A percentile compares a stretch with the other conserved stretches of the same genome.
These are phyloP conservation scores for Gnomoniopsis sp. DNA, from an alignment of 2,329 filamentous ascomycete genomes.

Conservation along the genomic window DNA sequence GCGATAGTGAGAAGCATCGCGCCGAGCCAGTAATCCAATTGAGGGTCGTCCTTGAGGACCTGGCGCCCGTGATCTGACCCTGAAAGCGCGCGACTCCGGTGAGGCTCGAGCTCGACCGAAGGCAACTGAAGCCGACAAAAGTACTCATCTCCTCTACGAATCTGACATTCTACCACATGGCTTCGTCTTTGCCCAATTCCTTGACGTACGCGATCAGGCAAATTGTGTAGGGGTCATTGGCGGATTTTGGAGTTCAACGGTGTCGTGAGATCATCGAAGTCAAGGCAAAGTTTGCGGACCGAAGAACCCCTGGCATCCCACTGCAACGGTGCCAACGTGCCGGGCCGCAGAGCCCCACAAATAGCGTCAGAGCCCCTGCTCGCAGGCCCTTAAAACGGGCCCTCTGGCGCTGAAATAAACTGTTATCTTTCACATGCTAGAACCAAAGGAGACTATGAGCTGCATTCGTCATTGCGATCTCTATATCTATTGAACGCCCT, in stretches of 20 bases:
- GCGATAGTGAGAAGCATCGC: not conserved
- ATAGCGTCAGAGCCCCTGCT: not conserved
- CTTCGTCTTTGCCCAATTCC: conserved; percentile 1
- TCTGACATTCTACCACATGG: conserved; percentile 22
- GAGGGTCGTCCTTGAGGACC: not conserved
- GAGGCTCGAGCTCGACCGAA: conserved; percentile 25
- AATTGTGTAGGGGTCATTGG: not conserved
- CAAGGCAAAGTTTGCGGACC: conserved; percentile 1
- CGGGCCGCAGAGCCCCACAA: not conserved
- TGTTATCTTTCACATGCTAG: not conserved
- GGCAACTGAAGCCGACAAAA: conserved; percentile 25
- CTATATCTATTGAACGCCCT: not conserved
- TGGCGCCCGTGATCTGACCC: not conserved
- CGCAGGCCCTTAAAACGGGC: too few relatives aligned
- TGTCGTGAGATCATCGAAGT: not conserved
- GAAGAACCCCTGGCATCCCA: not conserved
- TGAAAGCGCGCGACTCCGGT: not conserved
- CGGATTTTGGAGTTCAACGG: not conserved
- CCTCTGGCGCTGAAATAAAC: too few relatives aligned
- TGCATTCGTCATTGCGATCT: conserved; percentile 3
- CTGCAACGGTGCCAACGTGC: not conserved
- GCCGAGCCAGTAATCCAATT: not conserved
- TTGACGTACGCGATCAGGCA: not conserved
- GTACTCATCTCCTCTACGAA: conserved; percentile 24
- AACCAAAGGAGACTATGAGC: not conserved